phyloP scores from a whole-genome alignment of 2,329 filamentous ascomycete genomes.

The Basipetospora chlamydospora region DNA sequence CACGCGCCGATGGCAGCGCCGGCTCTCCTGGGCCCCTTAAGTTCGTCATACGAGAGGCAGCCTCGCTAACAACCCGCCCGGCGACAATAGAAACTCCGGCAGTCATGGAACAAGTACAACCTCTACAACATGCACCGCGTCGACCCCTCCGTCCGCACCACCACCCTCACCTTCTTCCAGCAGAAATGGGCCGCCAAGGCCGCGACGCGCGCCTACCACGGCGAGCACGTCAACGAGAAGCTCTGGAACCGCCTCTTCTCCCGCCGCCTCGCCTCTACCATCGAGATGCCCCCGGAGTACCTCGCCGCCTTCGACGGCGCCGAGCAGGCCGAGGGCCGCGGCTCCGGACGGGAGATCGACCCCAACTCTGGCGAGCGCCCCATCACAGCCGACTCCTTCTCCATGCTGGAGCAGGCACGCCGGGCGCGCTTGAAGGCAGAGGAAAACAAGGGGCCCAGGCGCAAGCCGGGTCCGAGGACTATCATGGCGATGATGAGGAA shows the following conservation, averaged over 20 bases:
- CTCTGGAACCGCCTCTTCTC: constrained; percentile 93
- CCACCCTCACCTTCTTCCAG: constrained; percentile 66
- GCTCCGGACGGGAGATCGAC: constrained; percentile 46
- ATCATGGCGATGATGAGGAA: constrained; percentile 19
- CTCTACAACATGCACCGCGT: constrained; percentile 67
- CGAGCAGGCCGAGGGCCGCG: constrained; percentile 68
- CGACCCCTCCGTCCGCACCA: constrained; percentile 19
- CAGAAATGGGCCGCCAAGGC: constrained; percentile 96
- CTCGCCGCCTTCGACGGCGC: constrained; percentile 73
- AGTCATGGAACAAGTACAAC: constrained; percentile 97
- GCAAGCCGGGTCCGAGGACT: constrained; percentile 12
- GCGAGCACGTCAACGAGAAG: constrained; percentile 83
- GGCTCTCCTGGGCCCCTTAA: too few species aligned
- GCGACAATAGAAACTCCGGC: constrained; percentile 62
- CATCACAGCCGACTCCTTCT: constrained; percentile 12
- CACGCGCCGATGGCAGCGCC: too few species aligned
- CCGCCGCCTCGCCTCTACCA: constrained; percentile 63
- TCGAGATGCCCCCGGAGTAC: constrained; percentile 70
- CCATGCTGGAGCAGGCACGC: constrained; percentile 8
- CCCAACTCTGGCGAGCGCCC: constrained; percentile 8
- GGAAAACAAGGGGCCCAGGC: constrained; percentile 5
- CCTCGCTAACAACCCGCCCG: constrained; percentile 6
- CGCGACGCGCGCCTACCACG: constrained; percentile 73
- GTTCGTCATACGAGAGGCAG: too few species aligned
- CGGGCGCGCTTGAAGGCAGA: constrained; percentile 3